These are phyloP conservation scores for Gracilaria vermiculophylla DNA, from an alignment of 23 red algal genomes.

Conservation along the genomic window DNA sequence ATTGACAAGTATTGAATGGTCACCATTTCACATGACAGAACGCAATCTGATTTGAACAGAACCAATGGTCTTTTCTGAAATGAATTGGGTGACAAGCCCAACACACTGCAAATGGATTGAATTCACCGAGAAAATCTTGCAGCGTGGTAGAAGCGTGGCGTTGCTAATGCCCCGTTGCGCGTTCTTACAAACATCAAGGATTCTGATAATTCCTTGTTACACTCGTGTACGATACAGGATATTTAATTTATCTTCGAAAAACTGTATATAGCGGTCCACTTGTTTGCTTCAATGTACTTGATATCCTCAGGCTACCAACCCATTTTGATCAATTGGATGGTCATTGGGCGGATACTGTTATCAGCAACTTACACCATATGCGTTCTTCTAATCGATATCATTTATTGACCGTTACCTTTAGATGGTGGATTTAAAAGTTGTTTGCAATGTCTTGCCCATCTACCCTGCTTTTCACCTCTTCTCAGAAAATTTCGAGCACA, in stretches of 20 bases:
- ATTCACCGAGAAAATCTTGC: not conserved
- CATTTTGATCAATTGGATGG: no score
- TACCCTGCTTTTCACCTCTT: no score
- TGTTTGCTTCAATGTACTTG: not conserved
- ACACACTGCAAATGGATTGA: not conserved
- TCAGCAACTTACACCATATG: no score
- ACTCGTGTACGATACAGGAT: not conserved
- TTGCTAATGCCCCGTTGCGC: no score
- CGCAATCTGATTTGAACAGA: not conserved
- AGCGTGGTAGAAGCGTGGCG: not conserved
- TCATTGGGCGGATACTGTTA: no score
- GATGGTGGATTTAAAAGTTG: no score
- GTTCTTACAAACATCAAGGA: not conserved
- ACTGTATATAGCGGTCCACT: not conserved
- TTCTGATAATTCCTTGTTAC: not conserved
- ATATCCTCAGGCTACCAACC: not conserved
- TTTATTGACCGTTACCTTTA: no score
- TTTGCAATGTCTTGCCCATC: no score
- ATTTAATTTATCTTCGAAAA: slow-evolving; percentile 14
- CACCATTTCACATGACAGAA: not conserved
- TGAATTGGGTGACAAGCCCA: not conserved
- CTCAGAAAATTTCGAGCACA: no score
- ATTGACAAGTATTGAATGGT: not conserved
- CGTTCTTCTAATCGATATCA: no score
- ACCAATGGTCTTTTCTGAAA: not conserved